These are phyloP conservation scores for Chlorella sp. DNA, from an alignment of 139 green algal genomes.

Conservation along the genomic window DNA sequence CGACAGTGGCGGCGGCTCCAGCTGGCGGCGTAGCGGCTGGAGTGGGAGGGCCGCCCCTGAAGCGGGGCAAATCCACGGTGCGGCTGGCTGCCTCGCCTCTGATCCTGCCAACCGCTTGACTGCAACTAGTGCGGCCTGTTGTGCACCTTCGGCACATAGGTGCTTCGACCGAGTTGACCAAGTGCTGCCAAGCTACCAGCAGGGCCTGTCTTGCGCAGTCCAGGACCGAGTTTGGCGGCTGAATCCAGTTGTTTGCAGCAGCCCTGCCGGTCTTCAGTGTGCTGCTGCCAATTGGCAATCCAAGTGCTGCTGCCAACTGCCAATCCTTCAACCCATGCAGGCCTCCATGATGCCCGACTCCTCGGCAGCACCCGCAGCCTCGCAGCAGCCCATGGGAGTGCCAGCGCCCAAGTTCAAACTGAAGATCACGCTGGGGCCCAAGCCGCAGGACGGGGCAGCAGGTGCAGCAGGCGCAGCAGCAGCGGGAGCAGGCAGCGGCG, in stretches of 20 bases:
- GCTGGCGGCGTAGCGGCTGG: background rate
- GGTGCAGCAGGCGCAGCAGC: background rate
- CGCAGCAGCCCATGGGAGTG: background rate
- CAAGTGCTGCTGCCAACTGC: no score
- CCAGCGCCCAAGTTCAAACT: slow-evolving; percentile 24
- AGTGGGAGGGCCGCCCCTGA: background rate
- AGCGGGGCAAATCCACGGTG: slow-evolving; percentile 13
- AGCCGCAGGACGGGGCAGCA: background rate
- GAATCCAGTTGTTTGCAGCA: no score
- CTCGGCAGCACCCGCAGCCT: background rate
- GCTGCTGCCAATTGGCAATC: no score
- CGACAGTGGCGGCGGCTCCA: background rate
- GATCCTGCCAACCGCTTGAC: no score
- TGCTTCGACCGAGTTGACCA: no score
- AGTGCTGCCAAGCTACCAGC: no score
- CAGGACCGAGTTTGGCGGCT: no score
- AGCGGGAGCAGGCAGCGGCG: background rate
- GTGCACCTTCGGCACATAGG: no score
- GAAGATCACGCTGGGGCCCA: slow-evolving; percentile 9
- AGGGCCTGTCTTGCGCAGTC: no score
- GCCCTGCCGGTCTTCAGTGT: no score
- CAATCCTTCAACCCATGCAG: background rate
- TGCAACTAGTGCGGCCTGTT: no score
- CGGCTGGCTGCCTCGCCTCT: background rate
- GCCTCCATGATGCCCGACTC: background rate